phyloP scores from a whole-genome alignment of 2,329 filamentous ascomycete species.

The Pyrenophora graminea region DNA sequence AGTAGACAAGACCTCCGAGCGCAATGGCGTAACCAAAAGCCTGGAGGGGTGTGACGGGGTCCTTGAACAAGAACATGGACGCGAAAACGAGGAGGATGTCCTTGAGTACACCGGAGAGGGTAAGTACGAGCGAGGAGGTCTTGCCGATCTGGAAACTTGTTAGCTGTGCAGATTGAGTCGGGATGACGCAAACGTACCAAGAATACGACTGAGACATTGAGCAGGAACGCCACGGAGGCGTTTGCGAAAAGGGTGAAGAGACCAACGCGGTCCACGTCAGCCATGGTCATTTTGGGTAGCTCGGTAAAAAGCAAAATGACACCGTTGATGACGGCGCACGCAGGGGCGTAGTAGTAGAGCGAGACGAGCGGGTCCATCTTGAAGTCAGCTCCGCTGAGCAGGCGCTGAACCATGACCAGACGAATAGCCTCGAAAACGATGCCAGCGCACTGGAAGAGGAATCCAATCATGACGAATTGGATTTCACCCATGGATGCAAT shows the following conservation, averaged over 20 bases:
- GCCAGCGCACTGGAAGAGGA: constrained; percentile 77
- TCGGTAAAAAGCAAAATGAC: constrained; percentile 74
- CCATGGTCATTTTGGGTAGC: constrained; percentile 69
- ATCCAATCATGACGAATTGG: constrained; percentile 80
- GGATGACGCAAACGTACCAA: constrained; percentile 61
- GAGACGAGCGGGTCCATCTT: constrained; percentile 92
- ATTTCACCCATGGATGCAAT: constrained; percentile 96
- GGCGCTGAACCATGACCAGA: constrained; percentile 80
- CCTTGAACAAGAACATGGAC: constrained; percentile 81
- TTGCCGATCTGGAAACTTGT: constrained; percentile 70
- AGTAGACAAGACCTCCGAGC: constrained; percentile 78
- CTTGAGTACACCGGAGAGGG: constrained; percentile 85
- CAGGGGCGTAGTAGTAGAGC: constrained; percentile 86
- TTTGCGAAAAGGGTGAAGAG: constrained; percentile 74
- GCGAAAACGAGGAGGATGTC: constrained; percentile 80
- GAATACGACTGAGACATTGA: constrained; percentile 86
- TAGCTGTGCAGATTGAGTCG: constrained; percentile 11
- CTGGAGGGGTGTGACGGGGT: constrained; percentile 73
- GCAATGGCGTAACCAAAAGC: constrained; percentile 84
- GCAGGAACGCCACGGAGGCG: constrained; percentile 75
- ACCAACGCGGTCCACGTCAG: constrained; percentile 74
- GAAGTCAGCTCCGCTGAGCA: constrained; percentile 81
- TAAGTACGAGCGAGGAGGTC: constrained; percentile 83
- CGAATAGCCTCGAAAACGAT: constrained; percentile 82
- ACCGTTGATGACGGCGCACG: constrained; percentile 82